A percentile compares a stretch with the other conserved stretches of the same genome.
These are phyloP conservation scores for Chenopodium berlandieri DNA, from an alignment of 148 eudicot genomes.

Conservation along the genomic window DNA sequence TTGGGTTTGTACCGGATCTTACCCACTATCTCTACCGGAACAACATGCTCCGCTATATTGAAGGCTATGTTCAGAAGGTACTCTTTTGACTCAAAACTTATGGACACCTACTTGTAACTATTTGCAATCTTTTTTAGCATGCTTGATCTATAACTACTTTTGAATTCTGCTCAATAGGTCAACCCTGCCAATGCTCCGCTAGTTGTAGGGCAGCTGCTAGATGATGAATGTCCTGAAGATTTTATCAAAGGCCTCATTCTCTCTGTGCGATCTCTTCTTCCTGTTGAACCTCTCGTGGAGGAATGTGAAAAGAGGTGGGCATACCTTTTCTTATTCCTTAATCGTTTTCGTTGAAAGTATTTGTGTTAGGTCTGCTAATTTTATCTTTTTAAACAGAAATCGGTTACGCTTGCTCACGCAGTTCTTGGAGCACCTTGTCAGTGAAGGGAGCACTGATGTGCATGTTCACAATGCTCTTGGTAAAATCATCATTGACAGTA, in stretches of 20 bases:
- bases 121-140: background rate
- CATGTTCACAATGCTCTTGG: constrained; percentile 98
- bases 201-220: constrained; percentile 93
- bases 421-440: constrained; percentile 94
- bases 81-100: background rate
- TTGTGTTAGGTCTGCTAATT: constrained; percentile 12
- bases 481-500: constrained; percentile 94
- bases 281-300: constrained; percentile 91
- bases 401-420: constrained; percentile 93
- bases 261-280: constrained; percentile 94
- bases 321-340: background rate
- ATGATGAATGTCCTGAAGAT: constrained; percentile 98
- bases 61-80: constrained; percentile 98
- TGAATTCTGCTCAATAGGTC: constrained; percentile 45
- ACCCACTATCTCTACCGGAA: constrained; percentile 86
- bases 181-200: constrained; percentile 94
- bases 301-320: constrained; percentile 91
- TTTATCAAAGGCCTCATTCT: constrained; percentile 92
- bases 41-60: constrained; percentile 97
- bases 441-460: constrained; percentile 97
- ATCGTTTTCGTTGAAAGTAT: background rate
- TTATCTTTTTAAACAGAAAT: constrained; percentile 51
- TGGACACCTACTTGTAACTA: background rate
- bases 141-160: background rate
- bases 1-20: constrained; percentile 93